Evolutionary conservation across 2,329 filamentous ascomycete genomes (phyloP).

Genomic region (Ceratocystis cacaofunesta): DNA sequence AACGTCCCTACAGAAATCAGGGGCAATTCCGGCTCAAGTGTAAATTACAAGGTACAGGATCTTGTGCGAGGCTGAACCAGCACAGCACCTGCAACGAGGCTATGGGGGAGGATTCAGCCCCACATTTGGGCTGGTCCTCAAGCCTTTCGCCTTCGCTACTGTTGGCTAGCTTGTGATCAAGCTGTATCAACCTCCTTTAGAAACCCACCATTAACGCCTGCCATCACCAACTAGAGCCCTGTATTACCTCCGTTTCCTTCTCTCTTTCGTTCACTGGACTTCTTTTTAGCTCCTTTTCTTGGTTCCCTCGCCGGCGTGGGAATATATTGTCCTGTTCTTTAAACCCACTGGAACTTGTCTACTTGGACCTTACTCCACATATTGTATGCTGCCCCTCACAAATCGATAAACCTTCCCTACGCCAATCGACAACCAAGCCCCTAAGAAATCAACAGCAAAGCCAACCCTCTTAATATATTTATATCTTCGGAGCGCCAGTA

Average conservation of each 20-base stretch:
- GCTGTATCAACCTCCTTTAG: constrained; percentile 1
- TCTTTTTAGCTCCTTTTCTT: background rate
- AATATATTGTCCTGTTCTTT: background rate
- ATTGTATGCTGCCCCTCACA: background rate
- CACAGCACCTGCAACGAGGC: background rate
- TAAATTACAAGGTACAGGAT: background rate
- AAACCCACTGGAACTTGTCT: background rate
- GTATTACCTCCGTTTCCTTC: background rate
- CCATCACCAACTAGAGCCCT: background rate
- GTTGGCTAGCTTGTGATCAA: background rate
- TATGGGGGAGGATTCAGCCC: background rate
- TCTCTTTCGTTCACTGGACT: background rate
- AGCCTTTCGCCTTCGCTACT: background rate
- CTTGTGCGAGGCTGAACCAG: background rate
- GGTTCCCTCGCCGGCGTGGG: background rate
- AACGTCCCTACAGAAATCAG: background rate
- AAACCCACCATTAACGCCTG: background rate
- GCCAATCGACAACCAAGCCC: background rate
- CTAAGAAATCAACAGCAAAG: background rate
- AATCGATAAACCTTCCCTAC: background rate
- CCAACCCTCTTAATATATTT: background rate
- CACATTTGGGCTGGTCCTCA: background rate
- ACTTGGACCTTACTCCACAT: background rate
- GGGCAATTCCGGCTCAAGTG: too few relatives aligned
- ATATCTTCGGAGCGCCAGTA: background rate